Evolutionary conservation across 176 grass and related monocot species (phyloP).

Genomic region (Calamus simplicifolius): DNA sequence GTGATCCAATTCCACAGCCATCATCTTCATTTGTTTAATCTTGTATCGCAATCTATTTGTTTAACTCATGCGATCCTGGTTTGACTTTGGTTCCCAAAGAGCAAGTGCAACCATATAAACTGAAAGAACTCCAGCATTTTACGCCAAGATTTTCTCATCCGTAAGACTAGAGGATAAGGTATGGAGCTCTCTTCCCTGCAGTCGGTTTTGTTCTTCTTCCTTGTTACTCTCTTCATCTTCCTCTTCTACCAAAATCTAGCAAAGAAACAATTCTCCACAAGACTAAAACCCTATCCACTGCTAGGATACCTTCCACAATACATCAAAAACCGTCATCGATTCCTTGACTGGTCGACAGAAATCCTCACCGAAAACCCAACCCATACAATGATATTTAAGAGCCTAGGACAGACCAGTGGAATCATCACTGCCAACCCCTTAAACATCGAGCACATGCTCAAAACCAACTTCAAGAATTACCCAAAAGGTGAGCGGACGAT

Average conservation of each 20-base stretch:
- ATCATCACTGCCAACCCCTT: slow-evolving; percentile 46
- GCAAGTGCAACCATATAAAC: too few relatives aligned
- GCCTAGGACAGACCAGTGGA: slow-evolving; percentile 15
- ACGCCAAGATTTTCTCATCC: too few relatives aligned
- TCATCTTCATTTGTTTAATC: too few relatives aligned
- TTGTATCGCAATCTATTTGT: too few relatives aligned
- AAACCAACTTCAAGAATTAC: slow-evolving; percentile 49
- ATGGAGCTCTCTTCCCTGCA: slow-evolving; percentile 27
- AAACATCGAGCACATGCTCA: slow-evolving; percentile 53
- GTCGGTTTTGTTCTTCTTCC: not conserved
- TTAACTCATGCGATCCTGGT: too few relatives aligned
- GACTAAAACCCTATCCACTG: slow-evolving; percentile 35
- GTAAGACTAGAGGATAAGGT: not conserved
- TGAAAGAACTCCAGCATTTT: too few relatives aligned
- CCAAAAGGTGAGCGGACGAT: slow-evolving; percentile 34
- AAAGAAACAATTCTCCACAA: slow-evolving; percentile 13
- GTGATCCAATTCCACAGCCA: too few relatives aligned
- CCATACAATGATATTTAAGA: slow-evolving; percentile 40
- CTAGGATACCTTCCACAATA: slow-evolving; percentile 36
- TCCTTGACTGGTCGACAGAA: slow-evolving; percentile 49
- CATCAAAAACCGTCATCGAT: slow-evolving; percentile 38
- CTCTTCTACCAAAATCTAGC: slow-evolving; percentile 10
- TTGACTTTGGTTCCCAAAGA: too few relatives aligned
- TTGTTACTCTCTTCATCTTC: slow-evolving; percentile 25
- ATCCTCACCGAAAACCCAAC: slow-evolving; percentile 28